phyloP scores from a whole-genome alignment of 2,329 filamentous ascomycete genomes.

The Proliferodiscus dingleyae region DNA sequence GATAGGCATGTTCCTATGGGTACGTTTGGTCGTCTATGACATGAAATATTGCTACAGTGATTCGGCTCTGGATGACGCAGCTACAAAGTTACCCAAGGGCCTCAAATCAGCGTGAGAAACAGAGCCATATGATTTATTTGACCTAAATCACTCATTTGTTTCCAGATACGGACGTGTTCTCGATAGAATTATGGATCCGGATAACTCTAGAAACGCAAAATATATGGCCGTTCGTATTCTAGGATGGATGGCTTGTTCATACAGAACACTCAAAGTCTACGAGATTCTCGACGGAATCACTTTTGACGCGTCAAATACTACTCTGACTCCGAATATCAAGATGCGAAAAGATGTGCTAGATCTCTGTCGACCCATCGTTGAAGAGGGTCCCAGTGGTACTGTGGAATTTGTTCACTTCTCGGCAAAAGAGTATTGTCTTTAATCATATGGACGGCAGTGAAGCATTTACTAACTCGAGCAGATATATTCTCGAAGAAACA shows the following conservation, averaged over 20 bases:
- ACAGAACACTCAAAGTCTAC: constrained; percentile 8
- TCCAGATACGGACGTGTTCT: constrained; percentile 9
- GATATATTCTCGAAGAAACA: too few relatives aligned
- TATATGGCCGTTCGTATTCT: constrained; percentile 3
- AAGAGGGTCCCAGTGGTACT: constrained; percentile 8
- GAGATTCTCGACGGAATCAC: constrained; percentile 11
- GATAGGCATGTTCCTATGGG: constrained; percentile 16
- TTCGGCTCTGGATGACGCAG: constrained; percentile 4
- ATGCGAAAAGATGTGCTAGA: constrained; percentile 4
- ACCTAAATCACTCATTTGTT: constrained; percentile 35
- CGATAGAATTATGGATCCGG: constrained; percentile 5
- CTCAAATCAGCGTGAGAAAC: constrained; percentile 11
- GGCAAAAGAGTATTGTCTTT: constrained; percentile 15
- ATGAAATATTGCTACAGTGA: constrained; percentile 8
- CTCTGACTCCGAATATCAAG: constrained; percentile 4
- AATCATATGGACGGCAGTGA: too few relatives aligned
- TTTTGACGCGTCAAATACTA: background rate
- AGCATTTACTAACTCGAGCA: too few relatives aligned
- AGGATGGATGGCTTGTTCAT: constrained; percentile 14
- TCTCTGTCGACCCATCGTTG: constrained; percentile 14
- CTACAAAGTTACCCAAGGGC: constrained; percentile 7
- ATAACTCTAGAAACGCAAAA: too few relatives aligned
- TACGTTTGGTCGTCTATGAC: constrained; percentile 9
- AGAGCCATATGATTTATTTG: background rate
- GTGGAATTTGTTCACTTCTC: constrained; percentile 16